Conservation (phyloP, 768 basidiomycete genomes). For the Multifurca ochricompacta region DNA sequence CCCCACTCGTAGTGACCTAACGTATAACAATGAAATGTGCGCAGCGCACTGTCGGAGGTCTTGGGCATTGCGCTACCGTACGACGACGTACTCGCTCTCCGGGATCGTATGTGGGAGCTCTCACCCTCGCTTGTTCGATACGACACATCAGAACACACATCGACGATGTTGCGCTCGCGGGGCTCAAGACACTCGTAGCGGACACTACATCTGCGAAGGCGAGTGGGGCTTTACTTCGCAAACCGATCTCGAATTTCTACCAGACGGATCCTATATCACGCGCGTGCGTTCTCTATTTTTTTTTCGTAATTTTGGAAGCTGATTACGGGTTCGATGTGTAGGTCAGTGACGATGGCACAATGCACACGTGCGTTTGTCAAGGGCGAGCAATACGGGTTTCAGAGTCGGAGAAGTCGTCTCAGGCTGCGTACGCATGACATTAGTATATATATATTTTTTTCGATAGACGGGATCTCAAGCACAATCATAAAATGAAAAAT, state of each 20-base stretch:
- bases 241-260: constrained; percentile 90
- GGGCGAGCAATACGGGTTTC: constrained; percentile 57
- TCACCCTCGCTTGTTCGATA: constrained; percentile 85
- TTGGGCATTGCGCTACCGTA: constrained; percentile 79
- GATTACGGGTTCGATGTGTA: constrained; percentile 25
- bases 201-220: constrained; percentile 48
- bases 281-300: constrained; percentile 51
- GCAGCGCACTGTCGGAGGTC: constrained; percentile 83
- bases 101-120: constrained; percentile 96
- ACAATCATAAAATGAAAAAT: not conserved
- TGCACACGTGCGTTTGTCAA: constrained; percentile 83
- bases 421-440: constrained; percentile 38
- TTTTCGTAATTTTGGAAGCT: constrained; percentile 1
- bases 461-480: constrained; percentile 13
- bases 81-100: constrained; percentile 73
- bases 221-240: constrained; percentile 55
- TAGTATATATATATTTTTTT: constrained; percentile 4
- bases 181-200: constrained; percentile 51
- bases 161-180: constrained; percentile 58
- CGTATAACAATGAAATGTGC: not conserved
- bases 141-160: constrained; percentile 72
- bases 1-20: not conserved
- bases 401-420: constrained; percentile 37
- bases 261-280: constrained; percentile 92
- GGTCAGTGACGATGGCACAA: constrained; percentile 94